These are phyloP conservation scores for Amaranthus palmeri DNA, from an alignment of 148 eudicot genomes.

Conservation along the genomic window DNA sequence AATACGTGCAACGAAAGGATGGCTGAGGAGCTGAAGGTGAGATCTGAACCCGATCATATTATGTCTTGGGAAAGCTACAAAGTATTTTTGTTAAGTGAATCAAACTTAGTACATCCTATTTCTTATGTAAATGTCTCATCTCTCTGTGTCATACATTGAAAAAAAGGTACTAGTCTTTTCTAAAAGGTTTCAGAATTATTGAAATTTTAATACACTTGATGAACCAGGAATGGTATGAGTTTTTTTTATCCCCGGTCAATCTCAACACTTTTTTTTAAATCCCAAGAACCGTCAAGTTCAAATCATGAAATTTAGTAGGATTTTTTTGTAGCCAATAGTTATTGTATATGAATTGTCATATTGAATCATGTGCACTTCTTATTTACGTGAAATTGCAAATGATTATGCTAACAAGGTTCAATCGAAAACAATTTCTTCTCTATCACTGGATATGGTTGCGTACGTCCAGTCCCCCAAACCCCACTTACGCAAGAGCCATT, in stretches of 20 bases:
- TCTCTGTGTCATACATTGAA: background rate
- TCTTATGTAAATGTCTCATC: background rate
- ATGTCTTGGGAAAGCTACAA: background rate
- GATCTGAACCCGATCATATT: background rate
- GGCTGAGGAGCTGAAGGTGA: conserved; percentile 92
- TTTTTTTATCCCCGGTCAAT: background rate
- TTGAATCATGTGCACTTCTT: too few species aligned
- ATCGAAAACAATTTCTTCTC: too few species aligned
- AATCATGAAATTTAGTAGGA: background rate
- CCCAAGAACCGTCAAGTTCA: background rate
- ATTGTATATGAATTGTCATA: too few species aligned
- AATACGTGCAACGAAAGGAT: conserved; percentile 83
- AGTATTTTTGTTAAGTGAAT: background rate
- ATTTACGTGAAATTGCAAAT: too few species aligned
- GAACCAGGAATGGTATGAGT: background rate
- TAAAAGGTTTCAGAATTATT: background rate
- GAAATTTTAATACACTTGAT: background rate
- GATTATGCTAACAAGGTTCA: too few species aligned
- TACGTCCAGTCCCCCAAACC: too few species aligned
- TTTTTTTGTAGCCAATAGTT: background rate
- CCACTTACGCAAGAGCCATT: too few species aligned
- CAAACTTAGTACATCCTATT: background rate
- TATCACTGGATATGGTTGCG: too few species aligned
- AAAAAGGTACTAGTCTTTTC: background rate
- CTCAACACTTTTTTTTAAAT: background rate